A percentile compares a stretch with the other conserved stretches of the same genome.
Conservation (phyloP, 2,329 filamentous ascomycete genomes). For the Penicillium sp. region DNA sequence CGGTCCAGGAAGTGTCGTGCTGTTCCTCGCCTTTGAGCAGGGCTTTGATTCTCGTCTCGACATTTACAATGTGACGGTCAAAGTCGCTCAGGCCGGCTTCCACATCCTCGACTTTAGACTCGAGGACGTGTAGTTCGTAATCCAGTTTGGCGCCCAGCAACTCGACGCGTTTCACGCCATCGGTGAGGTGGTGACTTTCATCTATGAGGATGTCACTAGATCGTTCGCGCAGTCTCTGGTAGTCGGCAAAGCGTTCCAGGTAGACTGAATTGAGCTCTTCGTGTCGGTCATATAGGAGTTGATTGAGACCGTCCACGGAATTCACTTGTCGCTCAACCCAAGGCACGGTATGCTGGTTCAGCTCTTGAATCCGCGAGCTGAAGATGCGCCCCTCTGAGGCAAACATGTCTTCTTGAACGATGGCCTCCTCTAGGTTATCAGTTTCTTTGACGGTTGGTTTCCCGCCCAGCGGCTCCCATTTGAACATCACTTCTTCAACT, state of each 20-base stretch:
- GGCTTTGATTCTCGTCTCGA: constrained; percentile 63
- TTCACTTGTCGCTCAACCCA: constrained; percentile 46
- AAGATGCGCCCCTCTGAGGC: constrained; percentile 38
- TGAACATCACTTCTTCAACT: constrained; percentile 46
- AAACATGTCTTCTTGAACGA: constrained; percentile 41
- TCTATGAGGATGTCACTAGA: constrained; percentile 67
- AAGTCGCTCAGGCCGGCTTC: constrained; percentile 79
- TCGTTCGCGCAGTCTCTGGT: constrained; percentile 64
- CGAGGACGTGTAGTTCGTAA: constrained; percentile 82
- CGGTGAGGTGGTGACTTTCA: constrained; percentile 66
- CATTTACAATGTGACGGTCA: constrained; percentile 70
- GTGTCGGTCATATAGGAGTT: constrained; percentile 60
- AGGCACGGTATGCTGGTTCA: constrained; percentile 39
- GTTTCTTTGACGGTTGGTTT: constrained; percentile 33
- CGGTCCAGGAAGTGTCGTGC: constrained; percentile 60
- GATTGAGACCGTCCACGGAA: constrained; percentile 58
- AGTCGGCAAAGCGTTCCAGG: constrained; percentile 66
- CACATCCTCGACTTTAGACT: constrained; percentile 78
- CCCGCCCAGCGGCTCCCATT: constrained; percentile 33
- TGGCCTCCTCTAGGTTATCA: constrained; percentile 41
- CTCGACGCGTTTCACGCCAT: constrained; percentile 75
- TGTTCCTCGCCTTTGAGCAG: constrained; percentile 63
- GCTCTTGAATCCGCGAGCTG: constrained; percentile 35
- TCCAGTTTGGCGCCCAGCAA: constrained; percentile 80
- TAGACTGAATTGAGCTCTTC: constrained; percentile 67